Conservation (phyloP, 140 eudicot genomes). For the Ambrosia hybrid region DNA sequence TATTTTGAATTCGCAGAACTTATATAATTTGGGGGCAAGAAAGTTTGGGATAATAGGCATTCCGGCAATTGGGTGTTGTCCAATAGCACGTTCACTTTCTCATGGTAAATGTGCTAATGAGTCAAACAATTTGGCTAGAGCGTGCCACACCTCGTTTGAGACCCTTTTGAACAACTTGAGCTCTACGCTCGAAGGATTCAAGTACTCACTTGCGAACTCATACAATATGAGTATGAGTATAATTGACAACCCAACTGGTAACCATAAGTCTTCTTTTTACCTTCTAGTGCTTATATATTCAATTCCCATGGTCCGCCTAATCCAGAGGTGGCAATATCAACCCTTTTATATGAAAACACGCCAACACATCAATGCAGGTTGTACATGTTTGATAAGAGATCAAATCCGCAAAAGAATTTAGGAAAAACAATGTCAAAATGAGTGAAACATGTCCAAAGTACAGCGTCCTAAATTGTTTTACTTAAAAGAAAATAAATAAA, state of each 20-base stretch:
- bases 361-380: too few relatives aligned
- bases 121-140: constrained; percentile 35
- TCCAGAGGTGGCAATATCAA: constrained; percentile 1
- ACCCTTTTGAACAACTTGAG: constrained; percentile 34
- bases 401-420: too few relatives aligned
- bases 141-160: constrained; percentile 25
- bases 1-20: constrained; percentile 33
- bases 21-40: constrained; percentile 48
- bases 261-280: constrained; percentile 16
- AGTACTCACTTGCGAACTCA: constrained; percentile 47
- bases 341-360: not conserved
- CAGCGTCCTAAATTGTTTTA: not conserved
- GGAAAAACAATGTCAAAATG: too few relatives aligned
- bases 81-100: constrained; percentile 24
- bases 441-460: not conserved
- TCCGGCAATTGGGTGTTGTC: constrained; percentile 52
- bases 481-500: not conserved
- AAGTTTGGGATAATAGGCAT: constrained; percentile 45
- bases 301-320: not conserved
- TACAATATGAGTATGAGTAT: constrained; percentile 44
- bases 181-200: constrained; percentile 34
- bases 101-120: constrained; percentile 31
- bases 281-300: constrained; percentile 6
- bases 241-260: constrained; percentile 28
- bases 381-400: too few relatives aligned